These are phyloP conservation scores for Kazachstania sp. DNA, from an alignment of 1,139 yeast species.

Conservation along the genomic window DNA sequence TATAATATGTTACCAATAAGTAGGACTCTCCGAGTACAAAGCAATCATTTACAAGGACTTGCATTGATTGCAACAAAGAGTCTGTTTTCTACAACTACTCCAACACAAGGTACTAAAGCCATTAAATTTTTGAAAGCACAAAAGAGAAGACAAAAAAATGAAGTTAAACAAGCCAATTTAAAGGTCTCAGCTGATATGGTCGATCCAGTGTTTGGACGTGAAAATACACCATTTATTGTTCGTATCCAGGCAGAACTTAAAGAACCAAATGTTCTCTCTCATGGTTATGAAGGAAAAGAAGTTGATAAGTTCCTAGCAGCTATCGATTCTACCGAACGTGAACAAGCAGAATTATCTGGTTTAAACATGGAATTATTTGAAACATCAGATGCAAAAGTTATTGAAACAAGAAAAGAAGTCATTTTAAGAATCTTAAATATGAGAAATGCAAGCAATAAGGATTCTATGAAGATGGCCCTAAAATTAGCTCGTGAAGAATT, in stretches of 20 bases:
- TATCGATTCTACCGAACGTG: conserved; percentile 55
- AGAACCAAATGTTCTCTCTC: conserved; percentile 52
- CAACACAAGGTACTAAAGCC: conserved; percentile 22
- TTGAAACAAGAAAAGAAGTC: conserved; percentile 59
- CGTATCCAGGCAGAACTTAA: conserved; percentile 58
- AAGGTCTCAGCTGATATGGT: conserved; percentile 32
- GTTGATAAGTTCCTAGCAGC: conserved; percentile 73
- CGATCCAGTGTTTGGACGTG: conserved; percentile 77
- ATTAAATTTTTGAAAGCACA: conserved; percentile 30
- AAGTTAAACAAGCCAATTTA: conserved; percentile 29
- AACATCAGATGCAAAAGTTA: conserved; percentile 33
- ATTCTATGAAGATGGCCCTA: conserved; percentile 51
- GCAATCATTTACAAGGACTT: neutral
- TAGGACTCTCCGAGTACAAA: neutral
- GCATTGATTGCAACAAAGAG: neutral
- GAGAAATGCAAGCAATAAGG: conserved; percentile 58
- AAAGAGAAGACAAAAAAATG: conserved; percentile 32
- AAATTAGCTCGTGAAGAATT: conserved; percentile 69
- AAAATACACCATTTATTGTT: conserved; percentile 56
- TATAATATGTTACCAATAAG: neutral
- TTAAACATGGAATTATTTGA: conserved; percentile 23
- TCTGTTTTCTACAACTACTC: conserved; percentile 1
- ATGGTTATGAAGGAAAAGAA: conserved; percentile 52
- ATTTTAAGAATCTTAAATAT: conserved; percentile 64
- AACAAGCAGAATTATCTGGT: conserved; percentile 30